phyloP scores from a whole-genome alignment of 352 stramenopile species.

The Pythium pectinolyticum region DNA sequence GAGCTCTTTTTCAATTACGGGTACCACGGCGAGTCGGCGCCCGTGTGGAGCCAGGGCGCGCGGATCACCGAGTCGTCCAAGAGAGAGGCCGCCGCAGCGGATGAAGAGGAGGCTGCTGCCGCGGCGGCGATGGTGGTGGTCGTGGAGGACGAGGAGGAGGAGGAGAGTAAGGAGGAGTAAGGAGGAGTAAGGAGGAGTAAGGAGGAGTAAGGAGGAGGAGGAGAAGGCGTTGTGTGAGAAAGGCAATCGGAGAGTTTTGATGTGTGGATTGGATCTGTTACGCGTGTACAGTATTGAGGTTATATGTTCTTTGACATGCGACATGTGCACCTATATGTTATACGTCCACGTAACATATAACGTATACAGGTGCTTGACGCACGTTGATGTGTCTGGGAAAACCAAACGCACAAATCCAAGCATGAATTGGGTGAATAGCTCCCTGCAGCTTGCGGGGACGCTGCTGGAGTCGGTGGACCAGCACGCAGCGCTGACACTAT shows the following conservation, averaged over 20 bases:
- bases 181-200: background rate
- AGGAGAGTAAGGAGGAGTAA: background rate
- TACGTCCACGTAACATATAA: slow-evolving; percentile 1
- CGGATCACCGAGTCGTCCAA: slow-evolving; percentile 31
- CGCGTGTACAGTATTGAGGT: too few relatives aligned
- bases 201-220: background rate
- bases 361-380: background rate
- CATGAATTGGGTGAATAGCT: slow-evolving; percentile 89
- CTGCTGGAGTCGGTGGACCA: slow-evolving; percentile 87
- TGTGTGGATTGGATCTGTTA: too few relatives aligned
- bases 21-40: slow-evolving; percentile 54
- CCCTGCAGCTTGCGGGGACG: slow-evolving; percentile 73
- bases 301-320: too few relatives aligned
- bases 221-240: background rate
- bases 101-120: background rate
- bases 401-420: background rate
- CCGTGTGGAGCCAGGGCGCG: slow-evolving; percentile 53
- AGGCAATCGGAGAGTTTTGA: background rate
- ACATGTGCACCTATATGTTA: background rate
- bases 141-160: background rate
- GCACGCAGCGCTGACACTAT: slow-evolving; percentile 74
- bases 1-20: slow-evolving; percentile 69
- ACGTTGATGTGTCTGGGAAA: background rate
- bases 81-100: slow-evolving; percentile 15
- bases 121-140: background rate